Evolutionary conservation across 306 rosid species (phyloP).

Genomic region (Dalbergia oliveri): DNA sequence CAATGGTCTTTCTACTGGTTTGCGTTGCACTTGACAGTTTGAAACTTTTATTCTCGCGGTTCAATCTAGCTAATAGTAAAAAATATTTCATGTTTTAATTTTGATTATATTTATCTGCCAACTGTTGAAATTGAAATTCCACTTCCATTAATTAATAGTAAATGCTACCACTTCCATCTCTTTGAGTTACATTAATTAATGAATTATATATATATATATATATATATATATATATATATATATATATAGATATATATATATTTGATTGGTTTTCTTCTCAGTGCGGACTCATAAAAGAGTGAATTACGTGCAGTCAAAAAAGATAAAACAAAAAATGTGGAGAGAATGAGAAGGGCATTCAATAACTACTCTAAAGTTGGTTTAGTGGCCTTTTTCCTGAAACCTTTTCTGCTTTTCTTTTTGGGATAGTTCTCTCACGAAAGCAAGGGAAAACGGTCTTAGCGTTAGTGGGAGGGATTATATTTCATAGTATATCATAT

Average conservation of each 20-base stretch:
- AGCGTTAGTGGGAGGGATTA: conserved; percentile 23
- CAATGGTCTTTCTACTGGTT: too few relatives aligned
- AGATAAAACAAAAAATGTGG: conserved; percentile 3
- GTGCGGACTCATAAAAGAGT: not conserved
- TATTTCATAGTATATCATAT: conserved; percentile 6
- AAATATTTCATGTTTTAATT: not conserved
- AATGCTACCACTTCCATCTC: not conserved
- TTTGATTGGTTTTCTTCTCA: too few relatives aligned
- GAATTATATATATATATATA: too few relatives aligned
- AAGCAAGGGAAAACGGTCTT: conserved; percentile 56
- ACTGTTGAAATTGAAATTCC: not conserved
- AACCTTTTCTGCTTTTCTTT: conserved; percentile 45
- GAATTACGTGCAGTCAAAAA: conserved; percentile 23
- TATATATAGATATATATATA: too few relatives aligned
- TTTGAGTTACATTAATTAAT: not conserved
- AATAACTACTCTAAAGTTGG: conserved; percentile 2
- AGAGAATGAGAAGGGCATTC: conserved; percentile 36
- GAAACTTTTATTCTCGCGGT: too few relatives aligned
- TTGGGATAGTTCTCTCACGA: conserved; percentile 56
- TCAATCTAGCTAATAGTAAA: not conserved
- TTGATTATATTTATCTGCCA: not conserved
- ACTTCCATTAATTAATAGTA: not conserved
- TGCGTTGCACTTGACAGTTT: too few relatives aligned
- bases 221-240: too few relatives aligned
- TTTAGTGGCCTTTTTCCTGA: conserved; percentile 36